Evolutionary conservation across 2,329 filamentous ascomycete genomes (phyloP).

Genomic region (Colletotrichum sp.): DNA sequence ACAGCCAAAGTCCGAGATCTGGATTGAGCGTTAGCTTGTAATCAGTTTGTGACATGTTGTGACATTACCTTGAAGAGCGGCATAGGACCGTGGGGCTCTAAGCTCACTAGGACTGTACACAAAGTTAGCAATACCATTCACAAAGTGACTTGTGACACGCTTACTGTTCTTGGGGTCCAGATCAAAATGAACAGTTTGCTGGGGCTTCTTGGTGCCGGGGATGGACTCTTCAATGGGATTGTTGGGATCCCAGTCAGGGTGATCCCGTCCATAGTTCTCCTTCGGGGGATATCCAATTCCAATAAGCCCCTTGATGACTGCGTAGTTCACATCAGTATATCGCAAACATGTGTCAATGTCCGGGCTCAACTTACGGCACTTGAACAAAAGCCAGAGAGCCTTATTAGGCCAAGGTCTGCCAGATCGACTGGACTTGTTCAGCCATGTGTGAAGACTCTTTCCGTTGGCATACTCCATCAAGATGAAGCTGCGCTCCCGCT

Average conservation of each 20-base stretch:
- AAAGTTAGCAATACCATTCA: neutral
- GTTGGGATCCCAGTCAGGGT: constrained; percentile 1
- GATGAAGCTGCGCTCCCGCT: constrained; percentile 19
- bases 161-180: constrained; percentile 33
- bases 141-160: neutral
- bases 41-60: neutral
- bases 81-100: neutral
- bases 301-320: constrained; percentile 32
- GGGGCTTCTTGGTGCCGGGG: neutral
- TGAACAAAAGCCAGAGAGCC: constrained; percentile 15
- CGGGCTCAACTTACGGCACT: neutral
- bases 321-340: neutral
- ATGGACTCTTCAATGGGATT: constrained; percentile 2
- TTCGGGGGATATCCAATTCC: constrained; percentile 28
- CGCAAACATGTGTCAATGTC: neutral
- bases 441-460: constrained; percentile 24
- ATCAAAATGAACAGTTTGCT: constrained; percentile 15
- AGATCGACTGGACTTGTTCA: constrained; percentile 7
- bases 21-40: neutral
- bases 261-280: neutral
- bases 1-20: constrained; percentile 16
- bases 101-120: neutral
- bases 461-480: constrained; percentile 30
- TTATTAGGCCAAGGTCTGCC: neutral
- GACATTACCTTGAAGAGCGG: constrained; percentile 15